Evolutionary conservation across 768 basidiomycete species (phyloP).

Genomic region (Panellus pusillus): DNA sequence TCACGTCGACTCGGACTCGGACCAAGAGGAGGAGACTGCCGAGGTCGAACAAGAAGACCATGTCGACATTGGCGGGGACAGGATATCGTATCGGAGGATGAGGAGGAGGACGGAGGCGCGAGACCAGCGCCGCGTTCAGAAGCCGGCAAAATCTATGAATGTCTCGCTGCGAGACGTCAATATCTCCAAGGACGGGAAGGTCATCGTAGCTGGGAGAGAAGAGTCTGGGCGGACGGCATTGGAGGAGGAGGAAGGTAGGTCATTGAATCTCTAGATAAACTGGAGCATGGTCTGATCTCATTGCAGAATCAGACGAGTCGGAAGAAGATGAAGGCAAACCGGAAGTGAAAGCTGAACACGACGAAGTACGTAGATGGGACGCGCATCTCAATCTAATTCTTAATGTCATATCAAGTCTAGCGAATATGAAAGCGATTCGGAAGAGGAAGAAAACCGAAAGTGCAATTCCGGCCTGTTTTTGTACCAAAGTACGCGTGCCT

Average conservation of each 20-base stretch:
- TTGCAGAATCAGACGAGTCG: constrained; percentile 33
- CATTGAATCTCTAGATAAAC: constrained; percentile 9
- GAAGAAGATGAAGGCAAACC: constrained; percentile 53
- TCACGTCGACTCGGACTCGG: constrained; percentile 63
- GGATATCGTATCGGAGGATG: constrained; percentile 45
- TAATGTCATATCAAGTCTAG: constrained; percentile 57
- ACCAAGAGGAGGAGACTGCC: constrained; percentile 50
- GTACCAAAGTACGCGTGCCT: constrained; percentile 76
- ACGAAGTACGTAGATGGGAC: constrained; percentile 17
- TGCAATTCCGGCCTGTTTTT: constrained; percentile 89
- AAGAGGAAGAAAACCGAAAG: constrained; percentile 74
- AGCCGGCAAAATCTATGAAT: constrained; percentile 57
- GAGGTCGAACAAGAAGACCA: constrained; percentile 51
- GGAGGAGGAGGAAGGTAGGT: constrained; percentile 47
- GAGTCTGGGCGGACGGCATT: constrained; percentile 74
- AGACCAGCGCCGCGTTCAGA: constrained; percentile 34
- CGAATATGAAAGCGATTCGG: constrained; percentile 80
- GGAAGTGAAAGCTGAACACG: constrained; percentile 29
- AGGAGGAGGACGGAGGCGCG: constrained; percentile 46
- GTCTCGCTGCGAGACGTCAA: constrained; percentile 78
- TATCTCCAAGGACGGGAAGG: constrained; percentile 78
- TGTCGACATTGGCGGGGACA: constrained; percentile 58
- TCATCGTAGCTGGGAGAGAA: constrained; percentile 74
- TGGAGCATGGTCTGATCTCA: constrained; percentile 8
- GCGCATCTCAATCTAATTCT: constrained; percentile 9